phyloP scores from a whole-genome alignment of 306 rosid genomes.

The Boehmeria nivea region DNA sequence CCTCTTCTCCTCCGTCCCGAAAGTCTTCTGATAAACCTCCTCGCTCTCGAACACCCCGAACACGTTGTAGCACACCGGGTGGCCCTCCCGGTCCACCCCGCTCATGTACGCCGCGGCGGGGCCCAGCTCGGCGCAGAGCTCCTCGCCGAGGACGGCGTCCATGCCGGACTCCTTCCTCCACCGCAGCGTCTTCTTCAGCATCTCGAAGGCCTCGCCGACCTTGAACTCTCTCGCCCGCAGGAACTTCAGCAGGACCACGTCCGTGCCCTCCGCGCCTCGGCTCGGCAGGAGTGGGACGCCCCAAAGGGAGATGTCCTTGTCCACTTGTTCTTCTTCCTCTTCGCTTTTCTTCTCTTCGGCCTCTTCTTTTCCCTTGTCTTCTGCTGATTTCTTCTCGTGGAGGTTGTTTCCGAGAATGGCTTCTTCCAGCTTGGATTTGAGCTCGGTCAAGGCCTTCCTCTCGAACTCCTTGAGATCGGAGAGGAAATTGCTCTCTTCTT shows the following conservation, averaged over 20 bases:
- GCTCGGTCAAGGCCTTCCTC: slow-evolving; percentile 28
- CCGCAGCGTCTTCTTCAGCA: slow-evolving; percentile 60
- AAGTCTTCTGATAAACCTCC: slow-evolving; percentile 61
- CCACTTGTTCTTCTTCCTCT: background rate
- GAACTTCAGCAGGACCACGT: slow-evolving; percentile 69
- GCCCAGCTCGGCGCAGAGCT: slow-evolving; percentile 47
- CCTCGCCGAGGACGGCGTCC: slow-evolving; percentile 52
- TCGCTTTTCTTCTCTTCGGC: background rate
- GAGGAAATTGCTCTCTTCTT: slow-evolving; percentile 41
- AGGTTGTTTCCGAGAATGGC: slow-evolving; percentile 34
- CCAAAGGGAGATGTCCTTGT: slow-evolving; percentile 54
- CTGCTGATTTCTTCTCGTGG: slow-evolving; percentile 4
- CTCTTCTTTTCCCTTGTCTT: slow-evolving; percentile 1
- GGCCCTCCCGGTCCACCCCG: slow-evolving; percentile 66
- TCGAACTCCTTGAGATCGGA: slow-evolving; percentile 39
- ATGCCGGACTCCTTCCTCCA: slow-evolving; percentile 72
- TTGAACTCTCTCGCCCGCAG: slow-evolving; percentile 81
- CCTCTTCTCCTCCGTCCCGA: slow-evolving; percentile 75
- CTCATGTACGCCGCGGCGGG: slow-evolving; percentile 38
- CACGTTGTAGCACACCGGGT: slow-evolving; percentile 75
- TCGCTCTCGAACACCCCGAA: slow-evolving; percentile 67
- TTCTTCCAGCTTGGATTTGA: slow-evolving; percentile 28
- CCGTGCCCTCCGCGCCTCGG: slow-evolving; percentile 51
- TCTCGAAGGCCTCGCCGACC: slow-evolving; percentile 60
- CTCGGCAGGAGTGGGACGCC: slow-evolving; percentile 60